Conservation (phyloP, 2,329 filamentous ascomycete species). For the Teratosphaeria nubilosa region DNA sequence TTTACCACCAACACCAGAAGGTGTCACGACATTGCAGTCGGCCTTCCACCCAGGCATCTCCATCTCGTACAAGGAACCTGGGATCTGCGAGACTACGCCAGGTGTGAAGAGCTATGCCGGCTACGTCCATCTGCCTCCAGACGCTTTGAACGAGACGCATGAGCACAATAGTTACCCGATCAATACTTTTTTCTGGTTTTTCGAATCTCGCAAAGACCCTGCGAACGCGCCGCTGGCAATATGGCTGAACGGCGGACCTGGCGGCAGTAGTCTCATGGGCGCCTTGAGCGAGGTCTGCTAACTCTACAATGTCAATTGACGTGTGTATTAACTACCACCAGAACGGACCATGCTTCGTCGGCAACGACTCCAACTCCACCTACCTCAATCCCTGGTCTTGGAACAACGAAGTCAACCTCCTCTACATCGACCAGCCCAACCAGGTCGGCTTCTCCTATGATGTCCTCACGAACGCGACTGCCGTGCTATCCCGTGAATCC, state of each 20-base stretch:
- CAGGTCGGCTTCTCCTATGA: conserved; percentile 15
- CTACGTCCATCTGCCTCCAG: conserved; percentile 24
- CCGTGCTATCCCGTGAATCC: background rate
- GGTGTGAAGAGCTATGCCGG: conserved; percentile 42
- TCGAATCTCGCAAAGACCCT: conserved; percentile 48
- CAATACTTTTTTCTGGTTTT: conserved; percentile 55
- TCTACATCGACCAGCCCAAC: conserved; percentile 13
- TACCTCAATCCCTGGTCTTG: conserved; percentile 48
- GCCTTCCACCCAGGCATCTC: conserved; percentile 25
- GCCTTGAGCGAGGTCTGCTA: conserved; percentile 4
- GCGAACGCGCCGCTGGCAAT: conserved; percentile 46
- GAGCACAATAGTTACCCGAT: conserved; percentile 40
- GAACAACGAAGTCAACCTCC: conserved; percentile 45
- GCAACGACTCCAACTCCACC: conserved; percentile 13
- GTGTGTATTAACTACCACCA: conserved; percentile 17
- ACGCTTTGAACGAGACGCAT: conserved; percentile 25
- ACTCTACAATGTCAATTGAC: background rate
- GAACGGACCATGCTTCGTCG: conserved; percentile 41
- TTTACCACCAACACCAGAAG: conserved; percentile 4
- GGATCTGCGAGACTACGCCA: conserved; percentile 43
- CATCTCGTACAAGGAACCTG: conserved; percentile 44
- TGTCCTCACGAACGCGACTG: conserved; percentile 2
- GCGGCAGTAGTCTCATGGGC: conserved; percentile 45
- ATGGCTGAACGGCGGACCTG: conserved; percentile 53
- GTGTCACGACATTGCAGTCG: conserved; percentile 5